phyloP scores from a whole-genome alignment of 805 yeast genomes.

The Dipodascus geniculatus region DNA sequence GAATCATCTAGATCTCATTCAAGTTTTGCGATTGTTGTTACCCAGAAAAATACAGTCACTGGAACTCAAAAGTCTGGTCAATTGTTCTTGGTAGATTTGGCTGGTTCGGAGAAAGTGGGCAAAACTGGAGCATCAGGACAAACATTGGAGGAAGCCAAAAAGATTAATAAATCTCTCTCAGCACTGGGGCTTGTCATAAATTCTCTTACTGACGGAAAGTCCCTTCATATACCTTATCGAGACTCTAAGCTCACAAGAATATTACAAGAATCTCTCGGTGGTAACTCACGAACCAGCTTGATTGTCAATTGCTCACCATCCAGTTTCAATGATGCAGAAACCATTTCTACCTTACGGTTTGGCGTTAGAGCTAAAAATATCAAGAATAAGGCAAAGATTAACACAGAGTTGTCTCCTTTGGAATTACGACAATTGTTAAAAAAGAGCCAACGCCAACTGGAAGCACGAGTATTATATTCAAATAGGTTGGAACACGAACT shows the following conservation, averaged over 20 bases:
- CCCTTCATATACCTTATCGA: conserved; percentile 59
- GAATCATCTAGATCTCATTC: conserved; percentile 75
- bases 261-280: conserved; percentile 70
- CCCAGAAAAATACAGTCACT: conserved; percentile 44
- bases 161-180: conserved; percentile 67
- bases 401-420: conserved; percentile 42
- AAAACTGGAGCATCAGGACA: conserved; percentile 71
- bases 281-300: conserved; percentile 66
- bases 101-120: conserved; percentile 75
- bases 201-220: conserved; percentile 57
- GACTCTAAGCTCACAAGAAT: conserved; percentile 72
- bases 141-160: conserved; percentile 71
- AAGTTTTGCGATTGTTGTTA: conserved; percentile 54
- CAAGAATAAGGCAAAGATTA: conserved; percentile 52
- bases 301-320: conserved; percentile 67
- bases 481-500: conserved; percentile 33
- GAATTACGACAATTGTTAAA: conserved; percentile 33
- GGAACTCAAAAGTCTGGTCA: conserved; percentile 52
- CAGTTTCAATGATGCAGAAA: conserved; percentile 43
- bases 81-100: conserved; percentile 69
- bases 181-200: conserved; percentile 74
- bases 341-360: conserved; percentile 60
- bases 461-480: conserved; percentile 21
- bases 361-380: conserved; percentile 64
- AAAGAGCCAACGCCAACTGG: conserved; percentile 26